Conservation (phyloP, 139 green algal species). For the Desmodesmus armatus region DNA sequence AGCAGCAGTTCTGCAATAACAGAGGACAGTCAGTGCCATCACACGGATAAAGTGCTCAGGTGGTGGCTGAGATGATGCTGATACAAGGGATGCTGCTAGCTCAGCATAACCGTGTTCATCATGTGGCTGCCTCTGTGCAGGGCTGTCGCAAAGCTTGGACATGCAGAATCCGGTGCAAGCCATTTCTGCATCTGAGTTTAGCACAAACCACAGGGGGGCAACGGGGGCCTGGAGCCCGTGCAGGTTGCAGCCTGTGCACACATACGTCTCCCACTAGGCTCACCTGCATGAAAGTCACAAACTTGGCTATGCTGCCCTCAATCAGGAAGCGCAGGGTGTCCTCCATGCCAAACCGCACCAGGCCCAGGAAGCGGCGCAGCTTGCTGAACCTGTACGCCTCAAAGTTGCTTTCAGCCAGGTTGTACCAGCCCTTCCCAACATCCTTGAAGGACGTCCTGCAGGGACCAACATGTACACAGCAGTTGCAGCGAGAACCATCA, state of each 20-base stretch:
- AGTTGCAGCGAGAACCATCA: background rate
- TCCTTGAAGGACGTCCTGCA: conserved; percentile 61
- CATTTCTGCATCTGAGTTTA: too few relatives aligned
- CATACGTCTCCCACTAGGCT: too few relatives aligned
- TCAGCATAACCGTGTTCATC: too few relatives aligned
- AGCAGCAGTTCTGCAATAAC: conserved; percentile 46
- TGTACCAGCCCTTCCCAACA: conserved; percentile 91
- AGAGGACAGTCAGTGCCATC: conserved; percentile 51
- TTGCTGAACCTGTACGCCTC: conserved; percentile 84
- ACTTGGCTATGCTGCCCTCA: conserved; percentile 66
- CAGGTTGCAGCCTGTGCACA: too few relatives aligned
- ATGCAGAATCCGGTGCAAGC: too few relatives aligned
- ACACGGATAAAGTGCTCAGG: background rate
- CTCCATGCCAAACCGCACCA: conserved; percentile 78
- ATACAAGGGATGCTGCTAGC: background rate
- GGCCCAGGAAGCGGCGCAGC: conserved; percentile 64
- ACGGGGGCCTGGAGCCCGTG: too few relatives aligned
- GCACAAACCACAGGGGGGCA: too few relatives aligned
- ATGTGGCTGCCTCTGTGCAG: too few relatives aligned
- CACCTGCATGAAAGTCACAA: conserved; percentile 66
- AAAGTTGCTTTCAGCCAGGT: conserved; percentile 79
- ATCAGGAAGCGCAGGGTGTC: conserved; percentile 81
- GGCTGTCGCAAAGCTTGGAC: too few relatives aligned
- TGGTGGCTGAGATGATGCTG: background rate
- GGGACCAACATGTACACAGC: background rate